Evolutionary conservation across 768 basidiomycete species (phyloP).

Genomic region (Boletus barrowsii): DNA sequence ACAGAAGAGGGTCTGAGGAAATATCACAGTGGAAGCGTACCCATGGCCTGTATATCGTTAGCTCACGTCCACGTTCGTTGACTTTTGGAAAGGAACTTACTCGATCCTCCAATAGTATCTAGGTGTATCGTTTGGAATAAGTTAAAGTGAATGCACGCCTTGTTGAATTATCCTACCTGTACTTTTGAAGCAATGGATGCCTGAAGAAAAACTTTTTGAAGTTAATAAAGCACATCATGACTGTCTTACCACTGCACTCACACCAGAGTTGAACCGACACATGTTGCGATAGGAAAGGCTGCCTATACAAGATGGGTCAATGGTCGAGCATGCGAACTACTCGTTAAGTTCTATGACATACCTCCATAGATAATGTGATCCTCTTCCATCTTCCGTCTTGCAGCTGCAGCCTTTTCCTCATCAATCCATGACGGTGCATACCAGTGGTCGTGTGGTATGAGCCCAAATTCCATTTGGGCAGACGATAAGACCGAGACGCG

Average conservation of each 20-base stretch:
- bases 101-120: slow-evolving; percentile 33
- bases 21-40: slow-evolving; percentile 56
- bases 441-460: slow-evolving; percentile 64
- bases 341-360: slow-evolving; percentile 17
- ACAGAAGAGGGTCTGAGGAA: slow-evolving; percentile 47
- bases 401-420: slow-evolving; percentile 53
- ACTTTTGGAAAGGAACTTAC: slow-evolving; percentile 27
- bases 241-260: slow-evolving; percentile 28
- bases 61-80: slow-evolving; percentile 30
- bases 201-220: slow-evolving; percentile 48
- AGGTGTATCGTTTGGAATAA: not conserved
- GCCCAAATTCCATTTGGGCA: slow-evolving; percentile 52
- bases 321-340: not conserved
- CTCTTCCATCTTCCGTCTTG: slow-evolving; percentile 49
- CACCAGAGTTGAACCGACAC: slow-evolving; percentile 75
- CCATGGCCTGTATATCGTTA: slow-evolving; percentile 38
- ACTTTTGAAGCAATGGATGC: slow-evolving; percentile 27
- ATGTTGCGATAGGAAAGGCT: slow-evolving; percentile 57
- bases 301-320: not conserved
- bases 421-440: slow-evolving; percentile 71
- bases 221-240: not conserved
- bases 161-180: slow-evolving; percentile 21
- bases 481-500: slow-evolving; percentile 38
- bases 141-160: not conserved
- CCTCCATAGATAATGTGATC: slow-evolving; percentile 50